Evolutionary conservation across 2,329 filamentous ascomycete genomes (phyloP).

Genomic region (Trichoderma guizhouense): DNA sequence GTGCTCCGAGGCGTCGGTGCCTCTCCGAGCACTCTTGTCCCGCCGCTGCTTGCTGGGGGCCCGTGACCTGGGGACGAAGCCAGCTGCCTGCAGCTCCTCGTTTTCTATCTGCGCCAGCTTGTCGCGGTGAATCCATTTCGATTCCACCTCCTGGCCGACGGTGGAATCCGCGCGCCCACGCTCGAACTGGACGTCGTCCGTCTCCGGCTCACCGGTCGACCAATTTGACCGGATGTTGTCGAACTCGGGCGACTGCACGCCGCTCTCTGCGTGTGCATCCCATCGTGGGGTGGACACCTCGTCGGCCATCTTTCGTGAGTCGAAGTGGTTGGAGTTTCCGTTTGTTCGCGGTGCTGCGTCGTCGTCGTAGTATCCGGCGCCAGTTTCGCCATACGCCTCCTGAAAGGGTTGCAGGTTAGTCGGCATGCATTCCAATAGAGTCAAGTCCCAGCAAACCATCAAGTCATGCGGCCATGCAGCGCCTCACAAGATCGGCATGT

Average conservation of each 20-base stretch:
- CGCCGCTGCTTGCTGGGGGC: conserved; percentile 48
- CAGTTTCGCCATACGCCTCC: conserved; percentile 15
- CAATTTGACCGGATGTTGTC: conserved; percentile 23
- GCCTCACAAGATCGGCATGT: neutral
- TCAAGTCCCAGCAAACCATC: neutral
- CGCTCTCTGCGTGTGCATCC: conserved; percentile 25
- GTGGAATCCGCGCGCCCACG: conserved; percentile 27
- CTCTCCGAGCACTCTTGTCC: conserved; percentile 36
- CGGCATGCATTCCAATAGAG: neutral
- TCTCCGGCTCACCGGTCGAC: conserved; percentile 21
- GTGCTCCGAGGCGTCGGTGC: conserved; percentile 32
- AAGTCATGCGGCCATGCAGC: neutral
- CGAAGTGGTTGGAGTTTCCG: conserved; percentile 27
- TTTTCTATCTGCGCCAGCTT: conserved; percentile 80
- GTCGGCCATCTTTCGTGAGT: conserved; percentile 35
- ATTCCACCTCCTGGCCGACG: conserved; percentile 50
- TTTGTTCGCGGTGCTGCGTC: conserved; percentile 44
- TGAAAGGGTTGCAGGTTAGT: neutral
- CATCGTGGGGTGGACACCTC: conserved; percentile 28
- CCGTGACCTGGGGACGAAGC: conserved; percentile 54
- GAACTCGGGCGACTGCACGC: conserved; percentile 26
- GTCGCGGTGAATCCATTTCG: conserved; percentile 83
- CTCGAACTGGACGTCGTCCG: conserved; percentile 28
- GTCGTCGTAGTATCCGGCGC: conserved; percentile 38
- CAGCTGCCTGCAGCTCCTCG: conserved; percentile 74